phyloP scores from a whole-genome alignment of 352 stramenopile genomes.

The Paralagenidium karlingii region DNA sequence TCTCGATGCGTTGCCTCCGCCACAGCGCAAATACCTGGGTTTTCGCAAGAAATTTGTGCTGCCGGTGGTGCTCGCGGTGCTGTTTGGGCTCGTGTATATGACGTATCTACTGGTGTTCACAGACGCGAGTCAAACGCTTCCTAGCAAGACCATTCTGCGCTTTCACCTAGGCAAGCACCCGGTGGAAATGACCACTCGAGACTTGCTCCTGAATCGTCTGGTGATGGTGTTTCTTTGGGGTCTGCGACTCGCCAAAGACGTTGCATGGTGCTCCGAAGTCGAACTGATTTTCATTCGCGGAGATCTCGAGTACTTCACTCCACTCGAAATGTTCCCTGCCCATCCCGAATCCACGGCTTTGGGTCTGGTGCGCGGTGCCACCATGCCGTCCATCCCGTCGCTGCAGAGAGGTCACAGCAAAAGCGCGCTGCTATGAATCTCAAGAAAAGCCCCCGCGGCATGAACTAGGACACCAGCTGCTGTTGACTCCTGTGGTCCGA shows the following conservation, averaged over 20 bases:
- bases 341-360: too few species aligned
- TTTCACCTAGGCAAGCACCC: conserved; percentile 8
- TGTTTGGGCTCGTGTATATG: conserved; percentile 8
- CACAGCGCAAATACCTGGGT: conserved; percentile 5
- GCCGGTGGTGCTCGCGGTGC: conserved; percentile 8
- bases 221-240: conserved; percentile 33
- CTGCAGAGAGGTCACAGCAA: too few species aligned
- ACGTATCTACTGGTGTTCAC: conserved; percentile 17
- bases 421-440: too few species aligned
- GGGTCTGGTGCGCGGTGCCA: too few species aligned
- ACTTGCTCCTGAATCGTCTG: conserved; percentile 21
- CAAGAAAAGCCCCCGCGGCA: too few species aligned
- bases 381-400: too few species aligned
- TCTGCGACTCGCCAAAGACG: conserved; percentile 17
- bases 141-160: conserved; percentile 13
- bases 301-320: conserved; percentile 25
- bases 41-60: conserved; percentile 12
- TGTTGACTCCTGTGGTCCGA: too few species aligned
- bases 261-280: conserved; percentile 13
- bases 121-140: conserved; percentile 10
- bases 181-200: conserved; percentile 19
- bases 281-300: conserved; percentile 25
- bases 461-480: too few species aligned
- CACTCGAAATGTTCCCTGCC: conserved; percentile 29
- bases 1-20: conserved; percentile 28